Conservation (phyloP, 1,284 basidiomycete species). For the Marasmius oreades region DNA sequence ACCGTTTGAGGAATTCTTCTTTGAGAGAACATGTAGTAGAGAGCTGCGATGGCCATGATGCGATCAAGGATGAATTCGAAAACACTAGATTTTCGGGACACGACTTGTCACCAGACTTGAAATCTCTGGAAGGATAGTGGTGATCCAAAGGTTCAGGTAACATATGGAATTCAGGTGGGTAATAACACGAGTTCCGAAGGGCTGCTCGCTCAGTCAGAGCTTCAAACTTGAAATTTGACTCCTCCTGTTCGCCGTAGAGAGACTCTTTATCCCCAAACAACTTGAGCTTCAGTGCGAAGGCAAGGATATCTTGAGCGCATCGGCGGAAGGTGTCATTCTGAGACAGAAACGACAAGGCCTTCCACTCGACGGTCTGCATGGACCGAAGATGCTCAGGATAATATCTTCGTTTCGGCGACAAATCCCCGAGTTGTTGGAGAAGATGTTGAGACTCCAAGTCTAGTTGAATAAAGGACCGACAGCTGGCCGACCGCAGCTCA, state of each 20-base stretch:
- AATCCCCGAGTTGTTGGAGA: constrained; percentile 28
- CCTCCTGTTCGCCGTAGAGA: background rate
- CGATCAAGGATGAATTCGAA: background rate
- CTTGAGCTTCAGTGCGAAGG: constrained; percentile 16
- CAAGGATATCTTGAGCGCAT: constrained; percentile 16
- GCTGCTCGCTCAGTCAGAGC: constrained; percentile 10
- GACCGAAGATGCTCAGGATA: constrained; percentile 33
- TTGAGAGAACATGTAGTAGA: background rate
- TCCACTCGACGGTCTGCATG: constrained; percentile 41
- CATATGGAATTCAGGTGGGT: background rate
- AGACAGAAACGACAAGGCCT: constrained; percentile 19
- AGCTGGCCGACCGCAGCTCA: constrained; percentile 33
- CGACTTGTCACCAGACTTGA: background rate
- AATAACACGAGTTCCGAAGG: constrained; percentile 8
- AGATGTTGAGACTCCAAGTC: constrained; percentile 25
- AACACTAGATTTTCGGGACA: background rate
- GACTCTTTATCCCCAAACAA: constrained; percentile 13
- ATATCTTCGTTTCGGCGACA: constrained; percentile 33
- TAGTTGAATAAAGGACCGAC: constrained; percentile 35
- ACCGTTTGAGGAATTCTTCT: background rate
- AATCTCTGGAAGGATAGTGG: background rate
- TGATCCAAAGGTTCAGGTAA: background rate
- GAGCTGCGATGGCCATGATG: background rate
- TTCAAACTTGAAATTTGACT: background rate
- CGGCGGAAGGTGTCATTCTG: constrained; percentile 25